Evolutionary conservation across 441 rosid species (phyloP).

Genomic region (Euphorbia corollata): DNA sequence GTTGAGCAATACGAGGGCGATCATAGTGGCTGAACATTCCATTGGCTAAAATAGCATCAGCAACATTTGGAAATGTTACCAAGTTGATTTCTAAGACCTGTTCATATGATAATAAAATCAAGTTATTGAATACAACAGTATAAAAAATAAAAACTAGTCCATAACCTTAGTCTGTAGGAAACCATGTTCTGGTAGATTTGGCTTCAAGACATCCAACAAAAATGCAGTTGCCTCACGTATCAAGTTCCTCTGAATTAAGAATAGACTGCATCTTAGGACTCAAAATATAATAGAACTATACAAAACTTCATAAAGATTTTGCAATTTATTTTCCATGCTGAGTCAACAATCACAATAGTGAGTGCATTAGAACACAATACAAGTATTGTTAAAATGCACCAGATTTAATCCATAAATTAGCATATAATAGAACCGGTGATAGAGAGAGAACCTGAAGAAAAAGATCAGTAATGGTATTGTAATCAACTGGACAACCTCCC

Average conservation of each 20-base stretch:
- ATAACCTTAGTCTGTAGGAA: constrained; percentile 90
- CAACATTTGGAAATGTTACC: constrained; percentile 96
- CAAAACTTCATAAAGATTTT: neutral
- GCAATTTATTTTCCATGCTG: neutral
- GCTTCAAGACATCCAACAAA: constrained; percentile 96
- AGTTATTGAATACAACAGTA: constrained; percentile 16
- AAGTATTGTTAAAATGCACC: neutral
- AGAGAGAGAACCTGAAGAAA: constrained; percentile 75
- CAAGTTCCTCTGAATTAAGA: constrained; percentile 67
- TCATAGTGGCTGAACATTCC: constrained; percentile 99
- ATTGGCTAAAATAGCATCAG: constrained; percentile 98
- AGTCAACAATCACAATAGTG: neutral
- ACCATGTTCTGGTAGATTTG: constrained; percentile 94
- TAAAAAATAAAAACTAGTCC: constrained; percentile 3
- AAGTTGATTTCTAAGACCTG: constrained; percentile 97
- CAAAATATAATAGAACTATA: neutral
- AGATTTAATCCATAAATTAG: neutral
- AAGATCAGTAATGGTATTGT: constrained; percentile 97
- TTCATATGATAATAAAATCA: constrained; percentile 18
- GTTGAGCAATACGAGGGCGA: constrained; percentile 92
- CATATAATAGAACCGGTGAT: neutral
- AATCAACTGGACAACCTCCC: constrained; percentile 98
- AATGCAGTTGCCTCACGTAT: constrained; percentile 99
- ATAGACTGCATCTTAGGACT: neutral
- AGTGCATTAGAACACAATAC: neutral